Evolutionary conservation across 495 filamentous ascomycete species (phyloP).

Genomic region (Penicillium bovifimosum): DNA sequence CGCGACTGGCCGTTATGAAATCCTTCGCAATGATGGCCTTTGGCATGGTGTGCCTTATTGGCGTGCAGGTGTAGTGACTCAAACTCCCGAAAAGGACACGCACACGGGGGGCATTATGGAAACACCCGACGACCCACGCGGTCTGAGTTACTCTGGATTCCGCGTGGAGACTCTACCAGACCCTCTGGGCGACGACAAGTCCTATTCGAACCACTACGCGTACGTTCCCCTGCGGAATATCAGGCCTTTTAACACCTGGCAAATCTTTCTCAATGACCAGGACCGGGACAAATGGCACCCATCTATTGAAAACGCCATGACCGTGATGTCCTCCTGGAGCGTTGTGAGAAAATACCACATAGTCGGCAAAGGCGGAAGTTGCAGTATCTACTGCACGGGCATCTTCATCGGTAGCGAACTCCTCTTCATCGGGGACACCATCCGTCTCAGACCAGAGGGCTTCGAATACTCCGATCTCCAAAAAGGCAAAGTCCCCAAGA

Average conservation of each 20-base stretch:
- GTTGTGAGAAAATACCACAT: slow-evolving; percentile 47
- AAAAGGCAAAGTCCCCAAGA: slow-evolving; percentile 2
- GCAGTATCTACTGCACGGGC: slow-evolving; percentile 44
- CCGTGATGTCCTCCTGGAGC: slow-evolving; percentile 47
- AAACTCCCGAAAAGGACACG: slow-evolving; percentile 39
- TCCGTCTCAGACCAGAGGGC: slow-evolving; percentile 43
- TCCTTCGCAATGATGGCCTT: slow-evolving; percentile 26
- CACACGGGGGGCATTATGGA: slow-evolving; percentile 40
- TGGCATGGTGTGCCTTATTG: slow-evolving; percentile 41
- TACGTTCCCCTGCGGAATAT: slow-evolving; percentile 51
- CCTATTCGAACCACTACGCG: slow-evolving; percentile 44
- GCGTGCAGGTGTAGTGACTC: slow-evolving; percentile 52
- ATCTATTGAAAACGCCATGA: slow-evolving; percentile 51
- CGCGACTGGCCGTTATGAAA: slow-evolving; percentile 21
- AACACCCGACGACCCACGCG: slow-evolving; percentile 31
- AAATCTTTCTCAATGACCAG: slow-evolving; percentile 38
- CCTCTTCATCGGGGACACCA: slow-evolving; percentile 45
- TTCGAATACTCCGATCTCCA: slow-evolving; percentile 1
- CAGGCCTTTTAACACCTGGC: slow-evolving; percentile 50
- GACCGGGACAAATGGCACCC: slow-evolving; percentile 42
- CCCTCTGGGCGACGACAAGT: slow-evolving; percentile 44
- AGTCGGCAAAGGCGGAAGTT: slow-evolving; percentile 50
- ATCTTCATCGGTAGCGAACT: slow-evolving; percentile 55
- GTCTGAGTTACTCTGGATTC: slow-evolving; percentile 51
- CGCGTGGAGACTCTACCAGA: slow-evolving; percentile 53